Percentiles rank a stretch among this genome's conserved stretches.
These are phyloP conservation scores for Lactuca saligna DNA, from an alignment of 129 eudicot genomes.

Conservation along the genomic window DNA sequence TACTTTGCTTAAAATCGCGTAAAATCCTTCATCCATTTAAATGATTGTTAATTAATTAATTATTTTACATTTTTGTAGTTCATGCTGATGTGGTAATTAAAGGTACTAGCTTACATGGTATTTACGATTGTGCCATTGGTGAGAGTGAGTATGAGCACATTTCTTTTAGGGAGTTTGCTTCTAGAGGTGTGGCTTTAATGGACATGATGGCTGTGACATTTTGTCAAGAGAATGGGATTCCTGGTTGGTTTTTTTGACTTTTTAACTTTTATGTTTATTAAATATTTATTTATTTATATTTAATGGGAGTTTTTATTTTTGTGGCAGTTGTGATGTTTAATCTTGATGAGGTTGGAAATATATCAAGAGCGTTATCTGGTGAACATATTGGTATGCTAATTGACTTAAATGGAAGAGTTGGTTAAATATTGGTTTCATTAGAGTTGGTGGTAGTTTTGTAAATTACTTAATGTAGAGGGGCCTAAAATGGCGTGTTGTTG, in stretches of 20 bases:
- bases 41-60: too few relatives aligned
- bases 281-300: too few relatives aligned
- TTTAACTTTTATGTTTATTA: too few relatives aligned
- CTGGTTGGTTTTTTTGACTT: conserved; percentile 43
- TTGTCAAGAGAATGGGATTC: conserved; percentile 75
- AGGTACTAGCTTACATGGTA: conserved; percentile 60
- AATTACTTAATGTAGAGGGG: neutral
- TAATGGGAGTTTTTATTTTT: neutral
- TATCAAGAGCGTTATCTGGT: conserved; percentile 75
- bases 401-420: conserved; percentile 61
- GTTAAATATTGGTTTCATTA: conserved; percentile 24
- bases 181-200: conserved; percentile 59
- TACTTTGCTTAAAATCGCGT: conserved; percentile 30
- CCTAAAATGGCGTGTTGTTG: neutral
- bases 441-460: neutral
- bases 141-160: conserved; percentile 57
- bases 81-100: conserved; percentile 79
- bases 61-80: conserved; percentile 41
- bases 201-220: conserved; percentile 78
- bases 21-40: neutral
- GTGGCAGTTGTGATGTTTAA: conserved; percentile 75
- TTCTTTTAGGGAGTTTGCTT: conserved; percentile 74
- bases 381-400: conserved; percentile 73
- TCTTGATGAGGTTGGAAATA: conserved; percentile 82
- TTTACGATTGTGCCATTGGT: conserved; percentile 52